These are phyloP conservation scores for Phytomonas francai DNA, from an alignment of 208 protist species.

Conservation along the genomic window DNA sequence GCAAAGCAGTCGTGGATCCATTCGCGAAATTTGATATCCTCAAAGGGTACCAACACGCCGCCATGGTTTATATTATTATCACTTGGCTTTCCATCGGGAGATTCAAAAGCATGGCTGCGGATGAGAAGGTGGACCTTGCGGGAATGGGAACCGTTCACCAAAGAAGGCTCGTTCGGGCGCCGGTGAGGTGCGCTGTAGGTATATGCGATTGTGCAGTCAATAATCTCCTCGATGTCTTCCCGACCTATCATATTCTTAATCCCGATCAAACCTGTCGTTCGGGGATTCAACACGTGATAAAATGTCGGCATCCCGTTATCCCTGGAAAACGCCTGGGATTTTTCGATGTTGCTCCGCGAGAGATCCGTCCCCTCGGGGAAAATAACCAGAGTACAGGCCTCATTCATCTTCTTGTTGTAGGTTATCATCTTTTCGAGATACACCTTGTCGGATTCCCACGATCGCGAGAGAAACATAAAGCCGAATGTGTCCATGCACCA, in stretches of 20 bases:
- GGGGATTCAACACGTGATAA: constrained; percentile 74
- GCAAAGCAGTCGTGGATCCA: constrained; percentile 75
- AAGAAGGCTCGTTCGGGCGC: constrained; percentile 52
- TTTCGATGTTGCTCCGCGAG: constrained; percentile 51
- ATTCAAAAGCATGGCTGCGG: constrained; percentile 11
- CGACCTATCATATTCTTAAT: constrained; percentile 66
- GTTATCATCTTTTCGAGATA: constrained; percentile 48
- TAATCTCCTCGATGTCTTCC: constrained; percentile 64
- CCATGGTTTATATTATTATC: neutral
- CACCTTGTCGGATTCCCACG: constrained; percentile 60
- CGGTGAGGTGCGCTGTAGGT: constrained; percentile 42
- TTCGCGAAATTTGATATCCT: constrained; percentile 27
- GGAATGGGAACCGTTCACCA: constrained; percentile 65
- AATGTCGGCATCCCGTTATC: constrained; percentile 47
- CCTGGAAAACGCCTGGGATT: constrained; percentile 51
- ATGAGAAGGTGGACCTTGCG: constrained; percentile 71
- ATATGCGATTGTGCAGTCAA: constrained; percentile 86
- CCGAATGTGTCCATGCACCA: constrained; percentile 75
- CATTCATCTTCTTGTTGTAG: constrained; percentile 26
- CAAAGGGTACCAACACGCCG: constrained; percentile 19
- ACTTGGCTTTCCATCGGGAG: neutral
- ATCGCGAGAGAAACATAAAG: constrained; percentile 80
- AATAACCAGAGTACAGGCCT: constrained; percentile 45
- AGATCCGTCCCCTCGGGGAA: constrained; percentile 88
- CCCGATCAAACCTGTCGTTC: constrained; percentile 57